phyloP scores from a whole-genome alignment of 75 land plant genomes.

The Picea glauca region DNA sequence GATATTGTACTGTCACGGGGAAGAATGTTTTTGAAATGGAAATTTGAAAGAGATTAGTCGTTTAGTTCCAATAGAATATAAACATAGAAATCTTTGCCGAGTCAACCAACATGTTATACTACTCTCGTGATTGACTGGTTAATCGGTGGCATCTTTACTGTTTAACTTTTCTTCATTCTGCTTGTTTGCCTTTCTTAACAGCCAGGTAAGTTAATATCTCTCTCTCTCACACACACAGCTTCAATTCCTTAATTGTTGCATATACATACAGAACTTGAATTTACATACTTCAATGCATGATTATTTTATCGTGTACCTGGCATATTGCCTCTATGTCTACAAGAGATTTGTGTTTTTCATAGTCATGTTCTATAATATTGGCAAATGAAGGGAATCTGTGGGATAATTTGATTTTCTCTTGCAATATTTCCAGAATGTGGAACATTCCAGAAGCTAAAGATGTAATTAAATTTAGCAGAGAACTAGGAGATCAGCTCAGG shows the following conservation, averaged over 20 bases:
- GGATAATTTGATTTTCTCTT: background rate
- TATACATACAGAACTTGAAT: background rate
- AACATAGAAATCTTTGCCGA: no score
- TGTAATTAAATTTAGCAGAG: slow-evolving; percentile 9
- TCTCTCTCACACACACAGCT: background rate
- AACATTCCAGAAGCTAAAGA: slow-evolving; percentile 34
- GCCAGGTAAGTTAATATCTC: background rate
- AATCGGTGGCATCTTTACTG: background rate
- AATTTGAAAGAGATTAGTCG: background rate
- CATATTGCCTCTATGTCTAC: background rate
- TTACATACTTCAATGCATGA: background rate
- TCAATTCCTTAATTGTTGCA: no score
- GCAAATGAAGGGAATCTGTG: background rate
- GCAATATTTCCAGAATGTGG: slow-evolving; percentile 42
- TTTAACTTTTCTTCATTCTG: background rate
- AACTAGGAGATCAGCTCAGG: slow-evolving; percentile 20
- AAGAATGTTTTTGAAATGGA: background rate
- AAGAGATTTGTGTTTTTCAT: background rate
- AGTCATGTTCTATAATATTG: background rate
- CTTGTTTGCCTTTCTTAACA: background rate
- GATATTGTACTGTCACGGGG: background rate
- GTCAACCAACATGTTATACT: background rate
- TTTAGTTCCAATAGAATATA: no score
- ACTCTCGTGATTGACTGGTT: background rate
- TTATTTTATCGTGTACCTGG: no score